Evolutionary conservation across 1,284 basidiomycete genomes (phyloP), one percentile per base, ranked within the genome.

Genomic region (Pascua sp.): DNA sequence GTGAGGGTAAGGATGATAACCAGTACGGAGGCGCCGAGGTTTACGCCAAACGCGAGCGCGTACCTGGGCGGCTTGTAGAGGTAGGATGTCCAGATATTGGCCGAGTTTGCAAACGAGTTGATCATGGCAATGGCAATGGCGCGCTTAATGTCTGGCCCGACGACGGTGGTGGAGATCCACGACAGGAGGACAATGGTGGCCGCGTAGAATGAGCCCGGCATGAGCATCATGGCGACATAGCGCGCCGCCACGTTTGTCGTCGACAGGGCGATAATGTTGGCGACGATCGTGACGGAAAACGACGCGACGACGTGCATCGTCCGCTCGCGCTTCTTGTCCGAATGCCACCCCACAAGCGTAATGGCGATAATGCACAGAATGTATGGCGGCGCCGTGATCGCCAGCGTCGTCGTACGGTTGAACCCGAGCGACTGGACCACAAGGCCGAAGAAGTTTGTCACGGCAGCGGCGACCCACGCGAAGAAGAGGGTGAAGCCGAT

Each of bases 181-280:
- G 70, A 70, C 8, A 75, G 62, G 49, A 73, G 68, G 51, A 73
- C 66, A 47, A 74, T 76, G 36, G 71, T 69, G 8, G 75, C 67
- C 1, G 73, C 63, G 68, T 79, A 79, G 50, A 69, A 69, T 7
- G 58, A 60, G 12, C 55, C 61, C 2, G 67, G 66, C 60, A 66
- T 60, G 37, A 68, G 62, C 49, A 65, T 65, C 66, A 72, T 71
- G 42, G 71, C 67, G 37, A 75, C 55, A 61, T 77, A 78, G 40
- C 76, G 69, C 12, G 73, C 67, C 5, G 68, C 77, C 5, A 62
- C 64, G 24, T 63, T 67, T 47, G 71, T 68, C 0, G 77, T 77
- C 0, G 72, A 57, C 54, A 86, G 81, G 2, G 89, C 85, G 51
- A 92, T 84, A 48, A 86, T 67, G 71, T 90, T 90, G 7, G 88